Conservation (phyloP, 1,139 yeast species). For the Spencermartinsiella ligniputridi region DNA sequence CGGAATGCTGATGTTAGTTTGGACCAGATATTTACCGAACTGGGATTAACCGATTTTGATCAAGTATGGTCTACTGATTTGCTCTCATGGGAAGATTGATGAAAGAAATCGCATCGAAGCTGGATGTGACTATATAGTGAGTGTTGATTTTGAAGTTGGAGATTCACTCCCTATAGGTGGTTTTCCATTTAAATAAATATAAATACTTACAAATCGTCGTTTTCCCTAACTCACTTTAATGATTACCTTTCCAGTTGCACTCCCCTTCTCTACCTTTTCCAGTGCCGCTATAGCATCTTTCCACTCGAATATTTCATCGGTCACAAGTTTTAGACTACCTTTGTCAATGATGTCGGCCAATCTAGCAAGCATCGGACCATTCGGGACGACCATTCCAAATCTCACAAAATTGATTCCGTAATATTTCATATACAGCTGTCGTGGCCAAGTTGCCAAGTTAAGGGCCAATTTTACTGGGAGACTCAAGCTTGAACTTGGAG, state of each 20-base stretch:
- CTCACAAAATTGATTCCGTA: slow-evolving; percentile 5
- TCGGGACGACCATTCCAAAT: slow-evolving; percentile 5
- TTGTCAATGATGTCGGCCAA: slow-evolving; percentile 9
- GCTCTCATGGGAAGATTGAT: no score
- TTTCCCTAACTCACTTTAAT: no score
- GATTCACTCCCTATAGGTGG: no score
- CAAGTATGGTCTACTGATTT: no score
- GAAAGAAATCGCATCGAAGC: no score
- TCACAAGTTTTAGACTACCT: slow-evolving; percentile 8
- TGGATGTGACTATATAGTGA: no score
- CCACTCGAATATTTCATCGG: slow-evolving; percentile 9
- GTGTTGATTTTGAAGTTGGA: no score
- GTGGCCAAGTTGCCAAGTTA: slow-evolving; percentile 2
- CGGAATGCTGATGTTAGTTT: no score
- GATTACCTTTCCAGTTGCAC: slow-evolving; percentile 10
- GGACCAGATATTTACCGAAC: no score
- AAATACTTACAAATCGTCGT: no score
- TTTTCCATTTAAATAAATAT: no score
- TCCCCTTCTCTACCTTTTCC: slow-evolving; percentile 4
- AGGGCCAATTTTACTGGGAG: slow-evolving; percentile 1
- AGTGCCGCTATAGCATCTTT: slow-evolving; percentile 9
- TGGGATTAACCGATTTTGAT: no score
- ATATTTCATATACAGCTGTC: neutral
- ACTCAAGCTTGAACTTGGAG: neutral
- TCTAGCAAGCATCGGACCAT: neutral